Percentiles rank a stretch among this genome's conserved stretches.
These are phyloP conservation scores for Tuber umbilicatum DNA, from an alignment of 495 filamentous ascomycete species.

Conservation along the genomic window DNA sequence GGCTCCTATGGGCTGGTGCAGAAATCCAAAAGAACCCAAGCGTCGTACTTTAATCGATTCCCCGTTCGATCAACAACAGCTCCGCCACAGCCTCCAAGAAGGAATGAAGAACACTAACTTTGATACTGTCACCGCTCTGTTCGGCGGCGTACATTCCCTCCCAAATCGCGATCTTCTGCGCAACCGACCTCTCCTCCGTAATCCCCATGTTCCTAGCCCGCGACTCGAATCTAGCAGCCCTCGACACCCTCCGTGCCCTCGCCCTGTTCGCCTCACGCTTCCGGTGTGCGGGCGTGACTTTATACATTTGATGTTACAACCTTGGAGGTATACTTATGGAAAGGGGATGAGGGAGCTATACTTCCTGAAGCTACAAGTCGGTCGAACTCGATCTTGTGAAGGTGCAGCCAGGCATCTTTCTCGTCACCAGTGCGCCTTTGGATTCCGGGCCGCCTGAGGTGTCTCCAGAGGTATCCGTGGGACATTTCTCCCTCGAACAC, in stretches of 20 bases:
- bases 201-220: neutral
- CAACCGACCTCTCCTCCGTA: neutral
- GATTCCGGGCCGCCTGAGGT: too few relatives aligned
- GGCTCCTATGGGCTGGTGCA: neutral
- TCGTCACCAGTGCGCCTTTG: too few relatives aligned
- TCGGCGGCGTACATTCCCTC: neutral
- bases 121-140: neutral
- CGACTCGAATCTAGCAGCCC: neutral
- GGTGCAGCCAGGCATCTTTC: too few relatives aligned
- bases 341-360: neutral
- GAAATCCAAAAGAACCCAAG: neutral
- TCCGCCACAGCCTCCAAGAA: neutral
- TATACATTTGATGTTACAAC: neutral
- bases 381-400: too few relatives aligned
- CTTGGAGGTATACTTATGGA: neutral
- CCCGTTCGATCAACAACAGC: neutral
- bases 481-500: too few relatives aligned
- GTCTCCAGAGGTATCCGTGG: too few relatives aligned
- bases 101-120: neutral
- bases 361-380: too few relatives aligned
- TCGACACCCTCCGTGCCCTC: neutral
- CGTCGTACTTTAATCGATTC: neutral
- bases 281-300: too few relatives aligned
- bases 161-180: neutral
- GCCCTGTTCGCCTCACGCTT: neutral